Percentiles rank a stretch among this genome's conserved stretches.
phyloP scores from a whole-genome alignment of 345 rosid species.

The Eucalyptus pauciflora region DNA sequence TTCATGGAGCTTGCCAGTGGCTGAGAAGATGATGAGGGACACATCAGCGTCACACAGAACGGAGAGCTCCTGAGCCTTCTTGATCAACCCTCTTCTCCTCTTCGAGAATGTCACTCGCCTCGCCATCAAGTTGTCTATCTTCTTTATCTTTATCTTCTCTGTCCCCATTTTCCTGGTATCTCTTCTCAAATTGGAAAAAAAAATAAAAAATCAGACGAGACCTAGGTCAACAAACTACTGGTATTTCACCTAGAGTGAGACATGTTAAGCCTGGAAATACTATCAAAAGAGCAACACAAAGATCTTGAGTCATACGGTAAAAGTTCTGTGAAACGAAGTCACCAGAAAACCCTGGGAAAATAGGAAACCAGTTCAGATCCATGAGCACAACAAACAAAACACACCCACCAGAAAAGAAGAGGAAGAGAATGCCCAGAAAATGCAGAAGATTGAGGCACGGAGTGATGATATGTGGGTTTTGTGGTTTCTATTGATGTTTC shows the following conservation, averaged over 20 bases:
- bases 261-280: background rate
- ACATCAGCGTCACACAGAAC: background rate
- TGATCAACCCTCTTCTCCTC: background rate
- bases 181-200: background rate
- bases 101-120: background rate
- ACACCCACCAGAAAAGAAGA: background rate
- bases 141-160: background rate
- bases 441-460: background rate
- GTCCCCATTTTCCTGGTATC: background rate
- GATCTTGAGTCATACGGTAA: background rate
- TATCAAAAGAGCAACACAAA: too few species aligned
- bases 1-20: background rate
- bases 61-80: background rate
- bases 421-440: background rate
- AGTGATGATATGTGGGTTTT: constrained; percentile 1
- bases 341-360: background rate
- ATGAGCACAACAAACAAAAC: background rate
- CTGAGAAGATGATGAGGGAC: background rate
- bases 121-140: background rate
- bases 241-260: background rate
- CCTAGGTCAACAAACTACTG: background rate
- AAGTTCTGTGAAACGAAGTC: background rate
- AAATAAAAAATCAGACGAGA: background rate
- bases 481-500: constrained; percentile 42
- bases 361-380: background rate